Conservation (phyloP, 805 yeast species). For the Ogataea glucozyma region DNA sequence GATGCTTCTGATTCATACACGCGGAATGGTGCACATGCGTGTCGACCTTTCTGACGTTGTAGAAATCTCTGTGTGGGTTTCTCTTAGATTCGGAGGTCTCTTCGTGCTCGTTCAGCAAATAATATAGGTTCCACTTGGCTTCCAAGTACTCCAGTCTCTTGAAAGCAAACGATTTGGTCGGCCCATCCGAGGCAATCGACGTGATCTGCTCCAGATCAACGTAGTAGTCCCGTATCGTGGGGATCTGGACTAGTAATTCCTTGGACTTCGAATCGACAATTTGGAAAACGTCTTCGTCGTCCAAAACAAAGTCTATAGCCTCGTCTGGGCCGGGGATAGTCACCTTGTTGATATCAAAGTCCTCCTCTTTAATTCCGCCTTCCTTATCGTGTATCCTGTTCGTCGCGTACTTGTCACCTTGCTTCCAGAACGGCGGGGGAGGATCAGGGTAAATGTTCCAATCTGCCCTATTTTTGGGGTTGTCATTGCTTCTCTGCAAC, state of each 20-base stretch:
- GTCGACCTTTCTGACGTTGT: conserved; percentile 94
- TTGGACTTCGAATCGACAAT: conserved; percentile 30
- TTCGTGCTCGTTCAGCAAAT: conserved; percentile 84
- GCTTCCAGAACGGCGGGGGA: conserved; percentile 84
- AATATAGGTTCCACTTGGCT: conserved; percentile 94
- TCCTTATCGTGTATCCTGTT: conserved; percentile 26
- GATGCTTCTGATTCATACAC: conserved; percentile 97
- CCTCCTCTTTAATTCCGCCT: conserved; percentile 41
- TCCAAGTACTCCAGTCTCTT: conserved; percentile 90
- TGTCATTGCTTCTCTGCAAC: conserved; percentile 68
- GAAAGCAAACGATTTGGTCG: conserved; percentile 94
- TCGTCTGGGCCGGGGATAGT: conserved; percentile 53
- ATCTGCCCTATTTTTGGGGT: conserved; percentile 74
- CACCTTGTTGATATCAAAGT: conserved; percentile 60
- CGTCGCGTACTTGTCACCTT: conserved; percentile 30
- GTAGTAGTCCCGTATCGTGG: conserved; percentile 84
- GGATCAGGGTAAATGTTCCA: conserved; percentile 94
- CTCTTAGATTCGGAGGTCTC: conserved; percentile 87
- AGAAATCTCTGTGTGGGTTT: conserved; percentile 96
- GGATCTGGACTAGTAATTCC: conserved; percentile 57
- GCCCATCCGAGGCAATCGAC: conserved; percentile 88
- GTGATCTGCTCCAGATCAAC: conserved; percentile 74
- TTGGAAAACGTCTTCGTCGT: conserved; percentile 71
- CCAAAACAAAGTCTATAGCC: conserved; percentile 44
- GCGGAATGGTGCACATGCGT: conserved; percentile 99